Base-by-base conservation (phyloP, 75 land plant species). In the Cryptomeria japonica region DNA sequence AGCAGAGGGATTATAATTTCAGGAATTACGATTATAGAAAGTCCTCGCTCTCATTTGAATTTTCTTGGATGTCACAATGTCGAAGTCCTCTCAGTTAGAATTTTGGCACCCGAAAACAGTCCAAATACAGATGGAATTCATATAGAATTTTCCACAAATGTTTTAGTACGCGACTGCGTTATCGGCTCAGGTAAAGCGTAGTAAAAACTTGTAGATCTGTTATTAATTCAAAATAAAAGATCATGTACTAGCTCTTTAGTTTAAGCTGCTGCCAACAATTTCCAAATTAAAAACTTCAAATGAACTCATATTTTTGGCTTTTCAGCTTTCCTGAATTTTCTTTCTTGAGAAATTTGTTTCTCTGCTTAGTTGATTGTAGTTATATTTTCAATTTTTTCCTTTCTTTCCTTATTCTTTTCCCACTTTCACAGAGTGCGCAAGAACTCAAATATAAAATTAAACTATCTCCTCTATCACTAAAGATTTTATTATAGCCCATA, bases 71-170 rank as follows among this genome's bases (percentile, higher is more conserved):
- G 95, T 72, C 16, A 85, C 15, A 91, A 91, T 38, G 95, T 96
- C 2, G 44, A 76, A 64, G 95, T 92, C 47, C 13, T 51, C 55
- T 53, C 56, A 0, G 49, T 92, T 46, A 89, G 75, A 36, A 86
- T 92, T 61, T 72, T 79, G 32, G 88, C 93, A 0, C 93, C 93
- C 2, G 51, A 86, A 44, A 75, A 39, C 76, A 92, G 93, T 85
- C 93, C 93, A 4, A 92, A 92, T 72, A 92, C 93, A 36, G 93
- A 92, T 61, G 93, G 93, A 22, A 92, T 92, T 41, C 92, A 92
- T 58, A n/a, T 92, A 4, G 58, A 86, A 34, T 46, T 3, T 58
- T 87, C 87, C 34, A 83, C 44, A 9, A 80, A 88, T 37, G 89
- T 88, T 39, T 44, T 80, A 46, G 91, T 92, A 31, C 58, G 37